Percentiles rank a stretch among this genome's conserved stretches.
These are phyloP conservation scores for Hypoxylon rickii DNA, from an alignment of 495 filamentous ascomycete species.

Conservation along the genomic window DNA sequence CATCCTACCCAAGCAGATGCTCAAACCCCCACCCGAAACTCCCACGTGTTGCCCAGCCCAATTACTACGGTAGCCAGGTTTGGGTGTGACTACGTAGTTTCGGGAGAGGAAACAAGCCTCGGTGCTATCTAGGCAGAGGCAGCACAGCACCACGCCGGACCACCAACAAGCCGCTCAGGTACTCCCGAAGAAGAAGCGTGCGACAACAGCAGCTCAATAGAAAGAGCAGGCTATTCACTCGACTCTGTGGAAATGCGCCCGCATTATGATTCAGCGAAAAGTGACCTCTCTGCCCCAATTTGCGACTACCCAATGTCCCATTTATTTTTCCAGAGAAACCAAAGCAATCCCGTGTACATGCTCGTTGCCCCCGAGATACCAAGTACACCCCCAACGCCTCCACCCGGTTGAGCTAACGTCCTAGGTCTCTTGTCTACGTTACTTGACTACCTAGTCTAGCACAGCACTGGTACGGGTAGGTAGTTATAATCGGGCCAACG, in stretches of 20 bases:
- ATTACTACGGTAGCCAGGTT: slow-evolving; percentile 1
- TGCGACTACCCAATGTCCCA: not conserved
- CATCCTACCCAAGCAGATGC: not conserved
- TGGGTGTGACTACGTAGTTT: not conserved
- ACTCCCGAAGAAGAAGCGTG: no score
- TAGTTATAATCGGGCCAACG: not conserved
- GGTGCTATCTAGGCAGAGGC: not conserved
- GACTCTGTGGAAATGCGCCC: not conserved
- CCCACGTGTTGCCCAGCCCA: slow-evolving; percentile 5
- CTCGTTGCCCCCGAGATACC: slow-evolving; percentile 1
- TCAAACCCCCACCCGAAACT: not conserved
- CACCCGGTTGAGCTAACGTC: no score
- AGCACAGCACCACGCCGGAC: no score
- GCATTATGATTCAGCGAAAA: slow-evolving; percentile 10
- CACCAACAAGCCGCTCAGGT: no score
- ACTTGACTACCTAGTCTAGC: no score
- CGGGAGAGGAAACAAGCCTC: no score
- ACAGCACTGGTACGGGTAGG: not conserved
- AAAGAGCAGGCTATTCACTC: slow-evolving; percentile 1
- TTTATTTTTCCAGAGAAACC: slow-evolving; percentile 4
- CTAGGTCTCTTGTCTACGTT: no score
- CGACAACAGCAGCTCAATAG: slow-evolving; percentile 1
- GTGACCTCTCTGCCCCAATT: no score
- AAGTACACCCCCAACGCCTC: not conserved
- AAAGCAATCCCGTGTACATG: not conserved